phyloP scores from a whole-genome alignment of 2,329 filamentous ascomycete species.

The Aspergillus piperis region DNA sequence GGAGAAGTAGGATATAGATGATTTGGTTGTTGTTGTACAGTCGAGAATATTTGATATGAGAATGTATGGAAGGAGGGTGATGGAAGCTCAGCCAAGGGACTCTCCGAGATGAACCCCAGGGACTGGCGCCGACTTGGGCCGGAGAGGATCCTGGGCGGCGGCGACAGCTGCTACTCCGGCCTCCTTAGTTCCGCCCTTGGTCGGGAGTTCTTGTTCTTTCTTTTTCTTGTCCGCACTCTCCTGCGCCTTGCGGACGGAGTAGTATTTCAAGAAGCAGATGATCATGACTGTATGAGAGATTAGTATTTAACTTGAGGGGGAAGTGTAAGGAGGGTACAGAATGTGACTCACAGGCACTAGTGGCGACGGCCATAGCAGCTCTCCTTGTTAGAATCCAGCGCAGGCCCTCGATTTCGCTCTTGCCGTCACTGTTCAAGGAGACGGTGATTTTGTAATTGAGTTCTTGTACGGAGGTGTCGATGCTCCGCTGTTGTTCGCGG shows the following conservation, averaged over 20 bases:
- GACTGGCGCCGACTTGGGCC: constrained; percentile 9
- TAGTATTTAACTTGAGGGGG: constrained; percentile 5
- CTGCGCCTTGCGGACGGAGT: constrained; percentile 42
- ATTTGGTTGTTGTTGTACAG: constrained; percentile 1
- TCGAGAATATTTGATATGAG: not conserved
- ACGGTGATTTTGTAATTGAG: constrained; percentile 97
- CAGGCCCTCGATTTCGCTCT: constrained; percentile 87
- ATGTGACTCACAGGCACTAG: constrained; percentile 49
- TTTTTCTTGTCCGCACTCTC: constrained; percentile 32
- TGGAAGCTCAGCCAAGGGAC: constrained; percentile 29
- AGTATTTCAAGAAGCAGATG: constrained; percentile 49
- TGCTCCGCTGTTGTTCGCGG: constrained; percentile 78
- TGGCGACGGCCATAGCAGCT: constrained; percentile 62
- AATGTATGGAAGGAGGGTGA: not conserved
- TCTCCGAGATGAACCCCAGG: constrained; percentile 31
- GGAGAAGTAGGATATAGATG: not conserved
- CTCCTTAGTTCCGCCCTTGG: constrained; percentile 32
- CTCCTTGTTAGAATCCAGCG: constrained; percentile 77
- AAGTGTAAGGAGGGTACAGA: not conserved
- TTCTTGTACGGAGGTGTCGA: constrained; percentile 88
- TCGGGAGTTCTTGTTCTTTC: constrained; percentile 34
- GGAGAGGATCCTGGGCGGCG: not conserved
- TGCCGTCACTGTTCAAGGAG: constrained; percentile 81
- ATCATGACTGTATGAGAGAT: constrained; percentile 45
- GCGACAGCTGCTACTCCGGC: constrained; percentile 13